phyloP scores from a whole-genome alignment of 2,329 filamentous ascomycete genomes.

The Colletotrichum tabaci region DNA sequence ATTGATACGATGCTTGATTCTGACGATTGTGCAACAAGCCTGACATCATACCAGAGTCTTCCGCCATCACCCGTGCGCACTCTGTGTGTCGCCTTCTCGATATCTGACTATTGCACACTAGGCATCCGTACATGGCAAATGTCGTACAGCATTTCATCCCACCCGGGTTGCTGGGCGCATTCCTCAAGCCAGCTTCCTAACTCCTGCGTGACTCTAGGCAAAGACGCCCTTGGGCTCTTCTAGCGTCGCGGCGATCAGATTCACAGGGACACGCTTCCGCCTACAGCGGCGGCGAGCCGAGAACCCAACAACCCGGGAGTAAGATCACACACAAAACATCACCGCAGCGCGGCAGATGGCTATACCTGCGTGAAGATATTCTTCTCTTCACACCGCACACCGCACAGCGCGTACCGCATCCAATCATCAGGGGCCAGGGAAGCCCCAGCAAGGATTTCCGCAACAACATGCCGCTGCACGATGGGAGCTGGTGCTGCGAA shows the following conservation, averaged over 20 bases:
- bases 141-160: constrained; percentile 28
- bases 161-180: constrained; percentile 33
- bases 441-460: not conserved
- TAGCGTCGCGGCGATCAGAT: constrained; percentile 16
- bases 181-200: constrained; percentile 18
- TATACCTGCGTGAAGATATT: constrained; percentile 22
- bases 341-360: constrained; percentile 27
- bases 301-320: constrained; percentile 28
- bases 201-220: constrained; percentile 19
- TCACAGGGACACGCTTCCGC: constrained; percentile 6
- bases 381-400: constrained; percentile 27
- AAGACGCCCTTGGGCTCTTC: constrained; percentile 17
- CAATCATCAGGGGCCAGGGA: constrained; percentile 30
- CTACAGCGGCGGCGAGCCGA: constrained; percentile 22
- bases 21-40: constrained; percentile 25
- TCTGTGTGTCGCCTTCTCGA: constrained; percentile 13
- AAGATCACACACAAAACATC: constrained; percentile 12
- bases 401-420: constrained; percentile 38
- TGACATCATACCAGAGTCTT: constrained; percentile 23
- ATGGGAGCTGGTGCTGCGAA: constrained; percentile 7
- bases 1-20: constrained; percentile 25
- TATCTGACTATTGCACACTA: not conserved
- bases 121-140: too few relatives aligned
- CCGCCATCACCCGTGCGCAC: constrained; percentile 31
- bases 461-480: not conserved